Evolutionary conservation across 169 alveolate species (phyloP), one percentile per base, ranked within the genome.

Genomic region (Plasmodium reichenowi): DNA sequence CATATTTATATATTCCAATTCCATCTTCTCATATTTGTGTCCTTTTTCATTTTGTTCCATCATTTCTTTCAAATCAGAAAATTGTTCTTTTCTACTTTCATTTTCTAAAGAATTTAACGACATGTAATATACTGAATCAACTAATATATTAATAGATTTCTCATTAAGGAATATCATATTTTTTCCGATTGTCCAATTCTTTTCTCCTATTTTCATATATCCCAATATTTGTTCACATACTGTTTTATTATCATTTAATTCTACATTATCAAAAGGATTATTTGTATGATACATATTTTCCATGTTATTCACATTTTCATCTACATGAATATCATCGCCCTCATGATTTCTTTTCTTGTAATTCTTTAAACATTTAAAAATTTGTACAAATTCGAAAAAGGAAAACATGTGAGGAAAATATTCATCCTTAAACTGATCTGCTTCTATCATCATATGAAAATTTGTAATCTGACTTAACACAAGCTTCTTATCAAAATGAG

Each of bases 351-450:
- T 66, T 1, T 8, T 24, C 29, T 63, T 24, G n/a, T 52, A 3
- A 3, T 66, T 66, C 15, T 10, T 24, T 9, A 32, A 15, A n/a
- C 72, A 38, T 38, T 5, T 73, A 48, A 83, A 15, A 12, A 68
- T 54, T 8, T 48, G 10, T 45, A 83, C 15, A n/a, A 83, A 83
- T 52, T 83, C 85, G 7, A 3, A 10, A 26, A 83, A 83, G 29
- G 50, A 17, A 29, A 83, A 83, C 12, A 26, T 48, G 32, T 83
- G 73, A 9, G 91, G 91, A 32, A 54, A 83, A 50, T 58, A 70
- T 2, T 64, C 72, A 17, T 26, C 17, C n/a, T 68, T 83, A 43
- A 83, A 54, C 5, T 83, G 80, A 15, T 45, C 10, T 20, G 45
- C 24, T 20, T 83, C 59, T 2, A 71, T 24, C n/a, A 52, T n/a